A percentile compares a stretch with the other conserved stretches of the same genome.
Evolutionary conservation across 257 asterid genomes (phyloP).

Genomic region (Nicotiana otophora): DNA sequence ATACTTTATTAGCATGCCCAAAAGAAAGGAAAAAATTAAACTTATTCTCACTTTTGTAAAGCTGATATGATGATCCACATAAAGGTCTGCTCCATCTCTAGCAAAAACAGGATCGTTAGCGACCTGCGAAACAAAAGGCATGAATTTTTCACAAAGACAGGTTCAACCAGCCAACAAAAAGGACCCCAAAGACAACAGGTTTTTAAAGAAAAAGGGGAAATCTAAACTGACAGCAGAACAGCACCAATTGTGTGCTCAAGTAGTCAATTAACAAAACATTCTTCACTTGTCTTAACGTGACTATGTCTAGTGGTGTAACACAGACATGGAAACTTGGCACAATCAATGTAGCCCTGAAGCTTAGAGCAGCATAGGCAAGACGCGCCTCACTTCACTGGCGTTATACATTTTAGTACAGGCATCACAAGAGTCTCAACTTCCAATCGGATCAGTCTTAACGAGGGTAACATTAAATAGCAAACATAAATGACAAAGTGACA

Average conservation of each 20-base stretch:
- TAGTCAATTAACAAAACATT: background rate
- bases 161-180: background rate
- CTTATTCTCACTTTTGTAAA: constrained; percentile 69
- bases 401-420: background rate
- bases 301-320: background rate
- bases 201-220: background rate
- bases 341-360: background rate
- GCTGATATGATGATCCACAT: constrained; percentile 67
- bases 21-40: constrained; percentile 5
- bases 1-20: background rate
- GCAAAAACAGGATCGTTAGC: constrained; percentile 63
- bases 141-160: background rate
- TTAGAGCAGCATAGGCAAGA: background rate
- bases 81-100: constrained; percentile 80
- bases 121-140: constrained; percentile 43
- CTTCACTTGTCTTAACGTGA: background rate
- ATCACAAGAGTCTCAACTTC: background rate
- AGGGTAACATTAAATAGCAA: background rate
- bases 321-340: background rate
- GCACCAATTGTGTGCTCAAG: background rate
- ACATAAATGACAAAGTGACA: background rate
- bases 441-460: background rate
- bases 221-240: background rate
- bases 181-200: constrained; percentile 8
- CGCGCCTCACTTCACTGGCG: background rate